Evolutionary conservation across 805 yeast genomes (phyloP).

Genomic region (Hanseniaspora clermontiae): DNA sequence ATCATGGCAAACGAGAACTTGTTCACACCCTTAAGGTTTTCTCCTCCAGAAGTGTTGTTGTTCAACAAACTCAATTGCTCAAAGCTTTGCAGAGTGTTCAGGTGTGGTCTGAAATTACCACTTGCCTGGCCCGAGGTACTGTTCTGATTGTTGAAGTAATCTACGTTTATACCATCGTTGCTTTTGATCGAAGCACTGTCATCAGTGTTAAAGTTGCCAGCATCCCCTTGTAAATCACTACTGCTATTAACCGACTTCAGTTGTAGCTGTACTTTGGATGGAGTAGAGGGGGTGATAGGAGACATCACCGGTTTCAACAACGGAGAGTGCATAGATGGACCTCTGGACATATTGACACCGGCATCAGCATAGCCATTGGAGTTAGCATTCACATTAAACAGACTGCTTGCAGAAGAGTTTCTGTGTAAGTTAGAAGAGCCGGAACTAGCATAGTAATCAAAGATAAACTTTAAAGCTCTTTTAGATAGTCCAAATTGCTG

Average conservation of each 20-base stretch:
- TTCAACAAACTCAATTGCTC: slow-evolving; percentile 13
- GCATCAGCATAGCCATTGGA: background rate
- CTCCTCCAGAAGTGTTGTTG: slow-evolving; percentile 12
- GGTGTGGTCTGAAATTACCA: slow-evolving; percentile 9
- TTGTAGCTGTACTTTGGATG: slow-evolving; percentile 14
- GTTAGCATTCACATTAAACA: background rate
- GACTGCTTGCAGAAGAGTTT: background rate
- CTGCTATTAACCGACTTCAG: slow-evolving; percentile 9
- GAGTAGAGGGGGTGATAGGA: slow-evolving; percentile 8
- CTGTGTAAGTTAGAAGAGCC: slow-evolving; percentile 3
- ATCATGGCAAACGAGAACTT: slow-evolving; percentile 36
- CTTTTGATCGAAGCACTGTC: background rate
- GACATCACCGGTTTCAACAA: slow-evolving; percentile 7
- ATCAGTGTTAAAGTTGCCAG: background rate
- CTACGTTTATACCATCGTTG: slow-evolving; percentile 15
- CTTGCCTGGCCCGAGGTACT: slow-evolving; percentile 9
- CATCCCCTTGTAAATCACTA: background rate
- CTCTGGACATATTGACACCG: slow-evolving; percentile 13
- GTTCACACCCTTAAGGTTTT: slow-evolving; percentile 11
- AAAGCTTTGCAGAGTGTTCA: slow-evolving; percentile 13
- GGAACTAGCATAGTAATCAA: slow-evolving; percentile 27
- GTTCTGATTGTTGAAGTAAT: slow-evolving; percentile 10
- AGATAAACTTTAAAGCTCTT: slow-evolving; percentile 44
- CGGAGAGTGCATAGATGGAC: background rate
- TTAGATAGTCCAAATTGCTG: slow-evolving; percentile 50